A percentile compares a stretch with the other conserved stretches of the same genome.
Evolutionary conservation across 768 basidiomycete species (phyloP).

Genomic region (Amanita polypyramis): DNA sequence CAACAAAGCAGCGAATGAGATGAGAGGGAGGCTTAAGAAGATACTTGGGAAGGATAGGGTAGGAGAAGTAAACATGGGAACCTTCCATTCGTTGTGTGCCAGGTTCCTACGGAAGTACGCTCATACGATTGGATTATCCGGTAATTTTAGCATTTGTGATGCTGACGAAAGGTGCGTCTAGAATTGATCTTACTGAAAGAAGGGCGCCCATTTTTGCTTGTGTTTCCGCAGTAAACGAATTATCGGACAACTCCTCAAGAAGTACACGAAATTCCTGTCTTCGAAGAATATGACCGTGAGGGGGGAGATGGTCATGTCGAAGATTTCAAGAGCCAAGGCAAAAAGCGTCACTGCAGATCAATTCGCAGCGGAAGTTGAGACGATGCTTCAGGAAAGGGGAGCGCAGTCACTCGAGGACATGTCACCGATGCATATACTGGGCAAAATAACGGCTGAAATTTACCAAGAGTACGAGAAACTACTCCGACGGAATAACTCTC

Average conservation of each 20-base stretch:
- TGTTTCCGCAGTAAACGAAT: slow-evolving; percentile 50
- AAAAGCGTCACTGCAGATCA: slow-evolving; percentile 47
- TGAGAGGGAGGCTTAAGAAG: slow-evolving; percentile 58
- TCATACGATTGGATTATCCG: slow-evolving; percentile 41
- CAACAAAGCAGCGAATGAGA: slow-evolving; percentile 85
- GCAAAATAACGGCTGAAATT: slow-evolving; percentile 36
- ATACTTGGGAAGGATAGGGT: slow-evolving; percentile 56
- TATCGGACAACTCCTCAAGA: slow-evolving; percentile 46
- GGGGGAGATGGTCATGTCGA: slow-evolving; percentile 39
- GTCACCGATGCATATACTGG: slow-evolving; percentile 3
- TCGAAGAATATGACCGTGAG: slow-evolving; percentile 41
- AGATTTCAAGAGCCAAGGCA: slow-evolving; percentile 71
- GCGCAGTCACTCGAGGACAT: slow-evolving; percentile 15
- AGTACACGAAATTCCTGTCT: slow-evolving; percentile 36
- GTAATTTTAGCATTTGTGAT: slow-evolving; percentile 79
- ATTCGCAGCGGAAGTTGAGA: slow-evolving; percentile 21
- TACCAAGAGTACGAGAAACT: slow-evolving; percentile 58
- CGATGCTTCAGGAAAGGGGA: slow-evolving; percentile 10
- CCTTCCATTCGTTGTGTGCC: slow-evolving; percentile 72
- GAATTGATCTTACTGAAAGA: neutral
- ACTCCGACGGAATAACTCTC: slow-evolving; percentile 50
- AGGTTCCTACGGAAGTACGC: slow-evolving; percentile 61
- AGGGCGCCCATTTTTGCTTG: slow-evolving; percentile 3
- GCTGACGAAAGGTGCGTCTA: slow-evolving; percentile 59
- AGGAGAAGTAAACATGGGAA: slow-evolving; percentile 53